Conservation (phyloP, 352 stramenopile genomes). For the Globisporangium echinulatum region DNA sequence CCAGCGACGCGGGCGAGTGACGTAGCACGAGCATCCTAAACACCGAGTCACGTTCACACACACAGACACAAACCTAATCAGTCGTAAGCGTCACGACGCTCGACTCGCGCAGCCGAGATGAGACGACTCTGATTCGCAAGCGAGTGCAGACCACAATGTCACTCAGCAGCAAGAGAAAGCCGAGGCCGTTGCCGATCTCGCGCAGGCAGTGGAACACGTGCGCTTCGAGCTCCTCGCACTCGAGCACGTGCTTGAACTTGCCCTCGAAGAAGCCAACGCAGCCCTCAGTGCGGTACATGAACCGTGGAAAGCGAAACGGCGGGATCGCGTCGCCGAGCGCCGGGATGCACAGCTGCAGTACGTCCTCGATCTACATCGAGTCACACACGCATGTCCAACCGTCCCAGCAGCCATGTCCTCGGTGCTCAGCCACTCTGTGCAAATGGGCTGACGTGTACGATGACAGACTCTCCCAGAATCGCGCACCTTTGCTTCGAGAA, state of each 20-base stretch:
- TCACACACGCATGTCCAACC: too few species aligned
- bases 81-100: background rate
- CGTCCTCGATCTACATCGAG: conserved; percentile 42
- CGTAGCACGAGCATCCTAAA: conserved; percentile 2
- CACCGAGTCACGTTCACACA: background rate
- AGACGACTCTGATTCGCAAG: too few species aligned
- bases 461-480: background rate
- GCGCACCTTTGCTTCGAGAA: conserved; percentile 33
- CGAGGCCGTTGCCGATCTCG: conserved; percentile 70
- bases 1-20: background rate
- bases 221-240: conserved; percentile 68
- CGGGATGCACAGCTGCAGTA: conserved; percentile 62
- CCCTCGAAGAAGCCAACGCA: conserved; percentile 80
- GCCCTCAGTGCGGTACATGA: conserved; percentile 35
- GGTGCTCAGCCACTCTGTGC: too few species aligned
- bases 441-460: background rate
- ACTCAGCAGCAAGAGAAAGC: conserved; percentile 47
- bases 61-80: background rate
- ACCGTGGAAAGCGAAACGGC: conserved; percentile 61
- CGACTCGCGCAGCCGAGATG: too few species aligned
- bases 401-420: too few species aligned
- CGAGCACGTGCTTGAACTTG: conserved; percentile 75
- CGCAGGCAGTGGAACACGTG: conserved; percentile 82
- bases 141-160: conserved; percentile 19
- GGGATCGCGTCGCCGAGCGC: conserved; percentile 68